Evolutionary conservation across 2,329 filamentous ascomycete species (phyloP).

Genomic region (Cladosporium sp.): DNA sequence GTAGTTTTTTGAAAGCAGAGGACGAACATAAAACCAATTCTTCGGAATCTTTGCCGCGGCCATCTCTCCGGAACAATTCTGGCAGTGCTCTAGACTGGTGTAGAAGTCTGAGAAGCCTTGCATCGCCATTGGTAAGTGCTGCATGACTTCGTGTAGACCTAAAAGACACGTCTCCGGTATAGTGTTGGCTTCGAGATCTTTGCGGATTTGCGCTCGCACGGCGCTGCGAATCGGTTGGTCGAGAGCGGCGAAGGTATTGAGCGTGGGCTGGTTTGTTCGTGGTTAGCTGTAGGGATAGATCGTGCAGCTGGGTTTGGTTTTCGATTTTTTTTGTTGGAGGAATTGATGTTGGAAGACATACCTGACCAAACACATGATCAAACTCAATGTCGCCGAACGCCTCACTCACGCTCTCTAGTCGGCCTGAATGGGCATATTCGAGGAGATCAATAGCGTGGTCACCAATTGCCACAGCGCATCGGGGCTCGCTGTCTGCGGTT

Average conservation of each 20-base stretch:
- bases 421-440: slow-evolving; percentile 15
- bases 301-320: neutral
- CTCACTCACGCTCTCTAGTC: neutral
- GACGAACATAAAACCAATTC: slow-evolving; percentile 16
- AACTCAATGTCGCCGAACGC: neutral
- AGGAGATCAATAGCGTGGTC: slow-evolving; percentile 33
- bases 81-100: slow-evolving; percentile 54
- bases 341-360: neutral
- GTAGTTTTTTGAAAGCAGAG: neutral
- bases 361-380: neutral
- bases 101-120: slow-evolving; percentile 62
- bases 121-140: slow-evolving; percentile 58
- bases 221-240: slow-evolving; percentile 36
- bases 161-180: slow-evolving; percentile 33
- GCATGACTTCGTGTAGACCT: slow-evolving; percentile 42
- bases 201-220: slow-evolving; percentile 47
- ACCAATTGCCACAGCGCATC: slow-evolving; percentile 35
- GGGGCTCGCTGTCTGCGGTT: slow-evolving; percentile 27
- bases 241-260: slow-evolving; percentile 55
- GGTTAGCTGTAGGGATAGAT: neutral
- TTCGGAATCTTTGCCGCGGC: slow-evolving; percentile 30
- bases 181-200: slow-evolving; percentile 32
- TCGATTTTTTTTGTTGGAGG: neutral
- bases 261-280: slow-evolving; percentile 31
- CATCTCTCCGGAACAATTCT: slow-evolving; percentile 53